These are phyloP conservation scores for Nigrospora oryzae DNA, from an alignment of 2,329 filamentous ascomycete genomes.

Conservation along the genomic window DNA sequence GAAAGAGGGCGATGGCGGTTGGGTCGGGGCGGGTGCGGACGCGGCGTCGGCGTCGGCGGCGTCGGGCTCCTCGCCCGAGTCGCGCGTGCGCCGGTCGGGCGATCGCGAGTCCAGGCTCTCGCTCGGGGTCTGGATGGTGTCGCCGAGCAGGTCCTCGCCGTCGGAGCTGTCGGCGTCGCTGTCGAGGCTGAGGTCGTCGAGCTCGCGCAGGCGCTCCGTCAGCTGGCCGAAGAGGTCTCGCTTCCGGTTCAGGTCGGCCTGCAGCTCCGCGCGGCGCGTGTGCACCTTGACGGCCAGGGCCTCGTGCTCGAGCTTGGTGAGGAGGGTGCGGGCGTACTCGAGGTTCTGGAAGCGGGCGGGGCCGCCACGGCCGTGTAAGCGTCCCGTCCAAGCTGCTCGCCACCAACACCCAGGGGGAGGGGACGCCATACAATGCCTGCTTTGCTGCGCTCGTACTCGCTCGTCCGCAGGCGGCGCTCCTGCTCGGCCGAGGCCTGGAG, in stretches of 20 bases:
- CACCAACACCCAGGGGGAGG: neutral
- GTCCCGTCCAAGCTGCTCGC: conserved; percentile 1
- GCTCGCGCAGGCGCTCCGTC: conserved; percentile 56
- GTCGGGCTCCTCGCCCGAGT: neutral
- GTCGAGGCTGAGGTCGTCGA: conserved; percentile 51
- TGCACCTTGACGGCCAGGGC: conserved; percentile 50
- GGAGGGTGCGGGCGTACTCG: conserved; percentile 59
- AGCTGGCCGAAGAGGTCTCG: conserved; percentile 59
- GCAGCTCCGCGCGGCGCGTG: conserved; percentile 49
- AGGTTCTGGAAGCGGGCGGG: conserved; percentile 46
- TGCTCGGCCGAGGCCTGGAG: conserved; percentile 53
- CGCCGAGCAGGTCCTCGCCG: conserved; percentile 48
- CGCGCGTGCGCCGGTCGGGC: conserved; percentile 4
- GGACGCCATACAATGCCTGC: conserved; percentile 37
- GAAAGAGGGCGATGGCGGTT: too few relatives aligned
- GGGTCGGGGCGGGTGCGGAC: too few relatives aligned
- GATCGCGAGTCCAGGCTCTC: conserved; percentile 36
- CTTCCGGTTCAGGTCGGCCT: conserved; percentile 56
- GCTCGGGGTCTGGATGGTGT: conserved; percentile 46
- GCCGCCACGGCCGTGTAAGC: neutral
- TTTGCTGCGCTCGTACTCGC: conserved; percentile 58
- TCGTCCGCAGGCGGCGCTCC: conserved; percentile 47
- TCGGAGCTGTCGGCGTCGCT: conserved; percentile 38
- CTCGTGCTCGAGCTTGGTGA: conserved; percentile 65
- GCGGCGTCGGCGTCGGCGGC: conserved; percentile 7